Evolutionary conservation across 805 yeast genomes (phyloP), one percentile per base, ranked within the genome.

Genomic region (Peterozyma xylosa): DNA sequence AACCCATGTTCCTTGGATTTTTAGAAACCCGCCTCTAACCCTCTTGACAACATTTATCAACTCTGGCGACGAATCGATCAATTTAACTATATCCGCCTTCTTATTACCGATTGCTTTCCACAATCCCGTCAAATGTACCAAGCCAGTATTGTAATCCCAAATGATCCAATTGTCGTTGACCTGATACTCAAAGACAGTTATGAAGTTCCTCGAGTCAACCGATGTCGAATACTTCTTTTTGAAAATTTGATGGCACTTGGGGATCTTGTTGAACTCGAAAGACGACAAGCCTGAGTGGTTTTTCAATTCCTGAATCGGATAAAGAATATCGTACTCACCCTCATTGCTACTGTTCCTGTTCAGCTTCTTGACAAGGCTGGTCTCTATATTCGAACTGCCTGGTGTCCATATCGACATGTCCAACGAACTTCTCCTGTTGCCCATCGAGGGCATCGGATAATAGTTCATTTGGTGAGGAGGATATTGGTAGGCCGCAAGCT

Each of bases 1-100:
- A 35, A 88, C 64, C 96, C 96, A 90, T 9, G 96, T 87, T 3
- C 97, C 97, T 64, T 89, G 97, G 51, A 90, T 87, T 67, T 88
- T 88, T 50, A 89, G 72, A 54, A 79, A 87, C 2, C 96, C 97
- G 39, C 97, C 97, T 44, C 96, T 68, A 13, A 89, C 87, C 41
- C 96, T 74, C 53, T 78, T 78, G 43, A 83, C 72, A 36, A 70
- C 73, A 14, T 71, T 75, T 50, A 77, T 86, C 43, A 80, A 67
- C 53, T 78, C 78, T 2, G 90, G 90, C 3, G 78, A 70, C 5
- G 73, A 64, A 55, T 83, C 88, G 30, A 86, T 65, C 37, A 86
- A 64, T 59, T 80, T 80, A 43, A 82, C 86, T 37, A 85, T 83
- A 57, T 85, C 93, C 3, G 91, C 87, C 61, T 85, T 86, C 29